phyloP scores from a whole-genome alignment of 208 protist genomes.

The Leishmania gerbilli region DNA sequence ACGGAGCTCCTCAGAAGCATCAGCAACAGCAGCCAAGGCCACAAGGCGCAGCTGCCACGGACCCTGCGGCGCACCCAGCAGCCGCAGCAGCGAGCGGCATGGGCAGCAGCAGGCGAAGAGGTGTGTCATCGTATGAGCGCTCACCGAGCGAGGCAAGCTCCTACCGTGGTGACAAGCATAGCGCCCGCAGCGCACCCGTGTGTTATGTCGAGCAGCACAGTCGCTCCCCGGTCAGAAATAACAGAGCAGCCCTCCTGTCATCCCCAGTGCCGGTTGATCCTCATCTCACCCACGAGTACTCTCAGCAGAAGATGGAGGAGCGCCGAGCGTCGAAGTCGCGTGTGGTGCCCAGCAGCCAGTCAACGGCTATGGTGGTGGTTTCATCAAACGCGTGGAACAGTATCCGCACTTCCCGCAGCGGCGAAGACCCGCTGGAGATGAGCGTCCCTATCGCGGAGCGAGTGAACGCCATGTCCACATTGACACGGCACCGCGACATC shows the following conservation, averaged over 20 bases:
- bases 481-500: not conserved
- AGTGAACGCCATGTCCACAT: not conserved
- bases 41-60: not conserved
- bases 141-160: constrained; percentile 7
- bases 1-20: not conserved
- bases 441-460: constrained; percentile 26
- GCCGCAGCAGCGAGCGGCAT: not conserved
- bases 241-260: not conserved
- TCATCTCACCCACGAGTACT: constrained; percentile 13
- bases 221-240: not conserved
- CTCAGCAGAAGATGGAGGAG: constrained; percentile 21
- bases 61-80: not conserved
- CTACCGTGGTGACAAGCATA: not conserved
- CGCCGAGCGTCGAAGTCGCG: constrained; percentile 1
- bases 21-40: constrained; percentile 8
- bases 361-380: not conserved
- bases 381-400: constrained; percentile 31
- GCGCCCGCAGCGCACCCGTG: not conserved
- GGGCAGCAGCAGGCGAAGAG: not conserved
- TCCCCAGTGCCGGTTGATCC: not conserved
- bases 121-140: not conserved
- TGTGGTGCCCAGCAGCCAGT: not conserved
- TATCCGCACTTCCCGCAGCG: constrained; percentile 22
- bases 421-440: constrained; percentile 33
- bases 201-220: not conserved